Base-by-base conservation (phyloP, 345 rosid genomes). In the Zanthoxylum bungeanum region DNA sequence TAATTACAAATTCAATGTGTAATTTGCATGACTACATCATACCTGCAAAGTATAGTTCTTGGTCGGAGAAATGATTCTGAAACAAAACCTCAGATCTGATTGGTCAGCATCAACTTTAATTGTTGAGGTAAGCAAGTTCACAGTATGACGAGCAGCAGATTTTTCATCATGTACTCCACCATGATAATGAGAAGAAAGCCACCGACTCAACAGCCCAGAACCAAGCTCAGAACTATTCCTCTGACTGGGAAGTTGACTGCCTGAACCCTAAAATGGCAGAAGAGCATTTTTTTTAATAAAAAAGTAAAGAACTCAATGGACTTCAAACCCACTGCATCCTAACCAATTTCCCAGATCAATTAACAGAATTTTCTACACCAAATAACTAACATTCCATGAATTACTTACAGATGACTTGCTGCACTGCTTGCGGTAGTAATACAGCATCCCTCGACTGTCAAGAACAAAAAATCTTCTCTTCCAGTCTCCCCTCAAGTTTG, bases 1-100 rank as follows among this genome's bases (percentile, higher is more conserved):
- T 39, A 64, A 67, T 57, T 19, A 27, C 39, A 9, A 71, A 65
- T 58, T 68, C 59, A 62, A 77, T 30, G 49, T 64, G 39, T 68
- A 78, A 78, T 37, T 58, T 72, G 68, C 72, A 76, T 30, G 3
- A 68, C 53, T 27, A 67, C 69, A 31, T 49, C 80, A 82, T 83
- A 96, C 99, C 99, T 96, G 98, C 81, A 96, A 80, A n/a, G 98
- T 96, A 84, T 93, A 96, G 76, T 90, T 91, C 84, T 93, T 96
- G 30, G 96, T 80, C 39, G 99, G 99, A 73, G 99, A 96, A 83
- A 96, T 96, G 72, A 96, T 93, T 82, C 99, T 83, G 79, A 96
- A 96, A 85, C 99, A 96, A 83, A 96, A 96, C 80, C 98, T 89
- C 73, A 96, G 86, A 81, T 96, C 98, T 68, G 99, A 91, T 73